These are phyloP conservation scores for Cornus controversa DNA, from an alignment of 148 eudicot species.

Conservation along the genomic window DNA sequence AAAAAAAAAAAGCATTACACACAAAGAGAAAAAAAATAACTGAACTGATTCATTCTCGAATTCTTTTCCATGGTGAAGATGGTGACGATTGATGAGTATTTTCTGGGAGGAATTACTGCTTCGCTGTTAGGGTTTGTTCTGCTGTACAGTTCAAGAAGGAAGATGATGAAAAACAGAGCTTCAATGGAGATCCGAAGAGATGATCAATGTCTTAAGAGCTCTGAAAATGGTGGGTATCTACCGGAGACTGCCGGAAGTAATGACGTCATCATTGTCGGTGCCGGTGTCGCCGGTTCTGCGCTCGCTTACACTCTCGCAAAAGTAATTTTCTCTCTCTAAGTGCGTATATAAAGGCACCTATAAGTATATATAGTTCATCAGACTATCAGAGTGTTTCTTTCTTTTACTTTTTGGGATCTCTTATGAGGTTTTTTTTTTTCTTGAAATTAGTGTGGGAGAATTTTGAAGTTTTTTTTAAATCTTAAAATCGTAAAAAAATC, in stretches of 20 bases:
- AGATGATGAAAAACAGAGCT: neutral
- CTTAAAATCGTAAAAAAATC: too few species aligned
- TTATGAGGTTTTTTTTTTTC: neutral
- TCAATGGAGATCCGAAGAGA: neutral
- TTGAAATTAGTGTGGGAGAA: neutral
- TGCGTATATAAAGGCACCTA: too few species aligned
- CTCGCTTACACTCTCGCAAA: constrained; percentile 20
- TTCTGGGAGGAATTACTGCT: constrained; percentile 4
- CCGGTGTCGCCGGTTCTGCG: constrained; percentile 20
- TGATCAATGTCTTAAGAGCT: neutral
- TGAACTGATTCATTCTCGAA: too few species aligned
- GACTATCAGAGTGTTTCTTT: too few species aligned
- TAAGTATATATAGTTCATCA: too few species aligned
- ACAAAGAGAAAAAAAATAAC: too few species aligned
- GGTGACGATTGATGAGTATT: neutral
- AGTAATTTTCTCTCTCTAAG: constrained; percentile 10
- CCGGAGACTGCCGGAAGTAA: neutral
- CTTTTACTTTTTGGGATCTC: too few species aligned
- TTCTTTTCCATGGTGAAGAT: too few species aligned
- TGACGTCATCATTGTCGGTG: constrained; percentile 19
- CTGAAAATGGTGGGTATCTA: neutral
- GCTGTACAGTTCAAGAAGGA: constrained; percentile 4
- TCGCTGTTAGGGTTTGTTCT: constrained; percentile 5
- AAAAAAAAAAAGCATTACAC: too few species aligned
- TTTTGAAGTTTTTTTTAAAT: too few species aligned